Evolutionary conservation across 2,329 filamentous ascomycete genomes (phyloP).

Genomic region (Claviceps sp.): DNA sequence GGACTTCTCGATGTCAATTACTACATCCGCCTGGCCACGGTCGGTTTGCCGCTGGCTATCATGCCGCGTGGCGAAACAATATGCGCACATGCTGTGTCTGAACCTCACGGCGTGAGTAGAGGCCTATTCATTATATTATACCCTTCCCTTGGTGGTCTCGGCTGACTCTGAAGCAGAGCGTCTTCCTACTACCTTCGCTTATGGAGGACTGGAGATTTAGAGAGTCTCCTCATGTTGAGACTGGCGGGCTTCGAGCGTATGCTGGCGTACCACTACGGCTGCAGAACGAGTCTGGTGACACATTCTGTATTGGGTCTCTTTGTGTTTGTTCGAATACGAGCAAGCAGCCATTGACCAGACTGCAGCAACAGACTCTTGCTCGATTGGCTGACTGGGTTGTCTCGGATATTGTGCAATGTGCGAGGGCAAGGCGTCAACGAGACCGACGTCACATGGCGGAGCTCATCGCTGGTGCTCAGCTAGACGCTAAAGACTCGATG

Average conservation of each 20-base stretch:
- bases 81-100: slow-evolving; percentile 30
- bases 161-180: slow-evolving; percentile 11
- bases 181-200: slow-evolving; percentile 29
- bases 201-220: slow-evolving; percentile 29
- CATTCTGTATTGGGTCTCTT: slow-evolving; percentile 26
- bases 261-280: slow-evolving; percentile 27
- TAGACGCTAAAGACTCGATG: slow-evolving; percentile 2
- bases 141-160: neutral
- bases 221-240: slow-evolving; percentile 25
- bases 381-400: slow-evolving; percentile 21
- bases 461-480: slow-evolving; percentile 16
- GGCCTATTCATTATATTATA: neutral
- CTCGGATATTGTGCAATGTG: slow-evolving; percentile 25
- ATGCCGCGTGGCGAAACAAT: slow-evolving; percentile 30
- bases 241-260: slow-evolving; percentile 26
- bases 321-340: slow-evolving; percentile 27
- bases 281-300: slow-evolving; percentile 24
- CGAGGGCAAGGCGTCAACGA: slow-evolving; percentile 23
- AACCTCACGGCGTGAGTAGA: slow-evolving; percentile 16
- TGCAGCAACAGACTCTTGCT: slow-evolving; percentile 14
- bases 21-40: slow-evolving; percentile 28
- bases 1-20: slow-evolving; percentile 29
- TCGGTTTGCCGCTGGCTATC: slow-evolving; percentile 26
- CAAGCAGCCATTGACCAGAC: slow-evolving; percentile 18
- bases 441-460: slow-evolving; percentile 25